Evolutionary conservation across 1,139 yeast genomes (phyloP), one percentile per base, ranked within the genome.

Genomic region (Geotrichum candidum): DNA sequence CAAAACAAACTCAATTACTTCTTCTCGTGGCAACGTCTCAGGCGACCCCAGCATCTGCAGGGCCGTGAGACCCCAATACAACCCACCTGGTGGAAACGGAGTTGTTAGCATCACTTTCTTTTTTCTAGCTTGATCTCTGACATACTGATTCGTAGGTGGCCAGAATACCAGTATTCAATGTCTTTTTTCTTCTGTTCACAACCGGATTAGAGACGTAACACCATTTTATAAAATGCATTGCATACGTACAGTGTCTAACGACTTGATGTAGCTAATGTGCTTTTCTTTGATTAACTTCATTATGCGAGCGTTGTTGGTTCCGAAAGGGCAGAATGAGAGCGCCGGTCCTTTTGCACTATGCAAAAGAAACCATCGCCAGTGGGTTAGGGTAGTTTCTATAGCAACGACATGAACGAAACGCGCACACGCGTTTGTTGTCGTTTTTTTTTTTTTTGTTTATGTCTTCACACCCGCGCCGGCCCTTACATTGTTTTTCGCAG

Each of bases 21-120:
- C 90, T 0, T 78, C 75, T 61, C 79, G 77, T 13, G 86, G 81
- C 59, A 94, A 82, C 1, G 84, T 80, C n/a, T 81, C 81, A 29
- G 80, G 76, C 1, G 85, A 77, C 53, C 81, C 80, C 77, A 92
- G 72, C 9, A 88, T 75, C 58, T 83, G 82, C 51, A 92, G 76
- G 0, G 97, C 90, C 18, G 88, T 86, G 6, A 90, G 78, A 0
- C 97, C 99, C 99, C 99, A 94, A 73, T 95, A 94, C 1, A 95
- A 79, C 5, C 99, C 99, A 70, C 89, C 73, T 70, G 48, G 22
- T 41, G 15, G 22, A 3, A 41, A 31, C 22, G 23, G 27, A 33
- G 18, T 15, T 38, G 58, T 60, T 51, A 64, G 64, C n/a, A 48
- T 10, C 5, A 46, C 29, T 18, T 22, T 23, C 25, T 15, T 2